Evolutionary conservation across 1,284 basidiomycete genomes (phyloP).

Genomic region (Trametes versicolor): DNA sequence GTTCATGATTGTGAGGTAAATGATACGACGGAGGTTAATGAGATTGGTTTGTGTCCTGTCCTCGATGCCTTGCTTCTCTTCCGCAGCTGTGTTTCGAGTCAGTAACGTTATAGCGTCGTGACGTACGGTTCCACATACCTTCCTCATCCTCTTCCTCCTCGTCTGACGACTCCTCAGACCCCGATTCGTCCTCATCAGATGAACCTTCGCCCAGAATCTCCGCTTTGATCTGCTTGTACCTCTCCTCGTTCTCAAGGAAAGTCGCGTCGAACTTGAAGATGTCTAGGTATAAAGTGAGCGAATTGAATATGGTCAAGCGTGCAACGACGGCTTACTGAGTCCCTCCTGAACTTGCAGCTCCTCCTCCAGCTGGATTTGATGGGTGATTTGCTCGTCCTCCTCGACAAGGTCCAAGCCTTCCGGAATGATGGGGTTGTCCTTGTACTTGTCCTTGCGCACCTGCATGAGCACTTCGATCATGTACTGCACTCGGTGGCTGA

Average conservation of each 20-base stretch:
- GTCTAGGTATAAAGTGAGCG: constrained; percentile 59
- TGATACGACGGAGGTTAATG: constrained; percentile 92
- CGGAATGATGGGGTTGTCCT: constrained; percentile 95
- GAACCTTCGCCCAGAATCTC: constrained; percentile 95
- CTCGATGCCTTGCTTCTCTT: constrained; percentile 89
- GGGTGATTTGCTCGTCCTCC: constrained; percentile 97
- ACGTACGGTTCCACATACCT: constrained; percentile 43
- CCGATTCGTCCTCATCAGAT: constrained; percentile 70
- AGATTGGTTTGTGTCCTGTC: constrained; percentile 96
- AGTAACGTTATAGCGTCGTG: constrained; percentile 10
- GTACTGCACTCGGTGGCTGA: constrained; percentile 97
- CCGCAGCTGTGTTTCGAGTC: constrained; percentile 49
- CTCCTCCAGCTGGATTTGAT: constrained; percentile 92
- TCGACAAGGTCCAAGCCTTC: constrained; percentile 97
- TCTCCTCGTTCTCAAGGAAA: constrained; percentile 92
- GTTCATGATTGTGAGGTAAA: constrained; percentile 99
- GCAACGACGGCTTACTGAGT: constrained; percentile 72
- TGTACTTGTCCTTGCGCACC: constrained; percentile 97
- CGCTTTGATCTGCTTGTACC: constrained; percentile 90
- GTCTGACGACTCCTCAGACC: constrained; percentile 67
- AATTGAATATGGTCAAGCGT: neutral
- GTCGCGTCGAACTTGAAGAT: constrained; percentile 96
- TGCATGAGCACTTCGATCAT: constrained; percentile 99
- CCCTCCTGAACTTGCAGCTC: constrained; percentile 95
- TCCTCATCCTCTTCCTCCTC: constrained; percentile 73